phyloP scores from a whole-genome alignment of 1,284 basidiomycete genomes.

The Ceratobasidium papillatum region DNA sequence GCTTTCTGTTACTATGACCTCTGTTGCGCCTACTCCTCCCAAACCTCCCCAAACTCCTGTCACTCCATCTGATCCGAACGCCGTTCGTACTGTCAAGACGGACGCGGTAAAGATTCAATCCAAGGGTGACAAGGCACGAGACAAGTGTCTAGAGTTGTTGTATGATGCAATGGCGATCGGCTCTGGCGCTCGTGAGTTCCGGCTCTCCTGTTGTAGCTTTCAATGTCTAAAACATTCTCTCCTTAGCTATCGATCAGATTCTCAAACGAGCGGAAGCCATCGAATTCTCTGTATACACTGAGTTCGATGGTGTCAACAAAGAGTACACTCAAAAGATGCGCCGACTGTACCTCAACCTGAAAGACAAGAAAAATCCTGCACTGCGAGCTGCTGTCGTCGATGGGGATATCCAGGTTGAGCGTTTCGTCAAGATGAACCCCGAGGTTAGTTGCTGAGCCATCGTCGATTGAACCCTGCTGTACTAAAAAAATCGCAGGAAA shows the following conservation, averaged over 20 bases:
- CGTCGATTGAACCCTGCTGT: not conserved
- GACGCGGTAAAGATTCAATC: slow-evolving; percentile 71
- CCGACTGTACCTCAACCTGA: slow-evolving; percentile 90
- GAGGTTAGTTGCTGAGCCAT: slow-evolving; percentile 59
- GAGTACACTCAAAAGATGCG: slow-evolving; percentile 86
- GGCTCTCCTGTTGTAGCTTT: not conserved
- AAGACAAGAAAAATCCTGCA: slow-evolving; percentile 93
- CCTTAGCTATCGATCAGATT: slow-evolving; percentile 69
- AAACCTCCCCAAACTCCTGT: slow-evolving; percentile 28
- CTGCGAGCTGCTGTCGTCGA: slow-evolving; percentile 85
- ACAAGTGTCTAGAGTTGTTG: slow-evolving; percentile 89
- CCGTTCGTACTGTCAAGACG: slow-evolving; percentile 66
- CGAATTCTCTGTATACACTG: slow-evolving; percentile 65
- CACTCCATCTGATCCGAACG: slow-evolving; percentile 32
- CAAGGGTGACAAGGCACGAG: slow-evolving; percentile 77
- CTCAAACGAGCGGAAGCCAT: slow-evolving; percentile 65
- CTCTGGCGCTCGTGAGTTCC: slow-evolving; percentile 80
- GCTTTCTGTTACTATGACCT: slow-evolving; percentile 27
- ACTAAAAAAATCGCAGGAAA: slow-evolving; percentile 66
- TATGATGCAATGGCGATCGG: slow-evolving; percentile 91
- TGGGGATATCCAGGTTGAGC: slow-evolving; percentile 76
- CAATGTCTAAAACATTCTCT: not conserved
- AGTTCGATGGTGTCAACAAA: slow-evolving; percentile 58
- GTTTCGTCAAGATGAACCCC: slow-evolving; percentile 83
- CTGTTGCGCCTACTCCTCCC: slow-evolving; percentile 24